Evolutionary conservation across 352 stramenopile species (phyloP).

Genomic region (Poterioochromonas sp.): DNA sequence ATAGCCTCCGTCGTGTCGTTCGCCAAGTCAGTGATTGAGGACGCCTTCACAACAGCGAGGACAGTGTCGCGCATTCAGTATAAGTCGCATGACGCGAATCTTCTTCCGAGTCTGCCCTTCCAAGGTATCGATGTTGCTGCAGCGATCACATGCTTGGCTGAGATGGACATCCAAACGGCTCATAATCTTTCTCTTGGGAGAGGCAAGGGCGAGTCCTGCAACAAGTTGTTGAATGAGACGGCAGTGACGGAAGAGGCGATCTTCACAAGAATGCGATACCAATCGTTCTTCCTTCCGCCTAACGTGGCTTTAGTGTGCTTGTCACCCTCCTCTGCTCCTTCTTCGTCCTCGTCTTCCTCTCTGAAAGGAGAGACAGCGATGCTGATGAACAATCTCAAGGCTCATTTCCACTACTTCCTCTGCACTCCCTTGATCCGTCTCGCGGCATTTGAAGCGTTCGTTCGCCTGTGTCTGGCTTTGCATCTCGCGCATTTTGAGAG

Average conservation of each 20-base stretch:
- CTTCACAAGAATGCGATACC: background rate
- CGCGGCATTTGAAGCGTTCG: background rate
- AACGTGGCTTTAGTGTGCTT: background rate
- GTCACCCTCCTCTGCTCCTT: background rate
- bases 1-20: background rate
- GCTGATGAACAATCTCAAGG: too few species aligned
- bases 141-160: background rate
- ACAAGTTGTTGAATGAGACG: too few species aligned
- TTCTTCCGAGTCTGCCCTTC: background rate
- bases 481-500: background rate
- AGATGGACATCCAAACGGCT: background rate
- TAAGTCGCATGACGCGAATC: background rate
- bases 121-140: slow-evolving; percentile 2
- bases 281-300: background rate
- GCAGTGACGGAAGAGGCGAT: background rate
- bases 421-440: background rate
- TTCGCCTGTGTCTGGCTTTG: background rate
- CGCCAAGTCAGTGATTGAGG: background rate
- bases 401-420: background rate
- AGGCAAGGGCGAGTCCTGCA: background rate
- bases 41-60: background rate
- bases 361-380: background rate
- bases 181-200: background rate
- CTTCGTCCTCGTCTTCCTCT: background rate
- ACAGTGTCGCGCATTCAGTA: background rate